These are phyloP conservation scores for Geoglossum cookeanum DNA, from an alignment of 2,329 filamentous ascomycete species.

Conservation along the genomic window DNA sequence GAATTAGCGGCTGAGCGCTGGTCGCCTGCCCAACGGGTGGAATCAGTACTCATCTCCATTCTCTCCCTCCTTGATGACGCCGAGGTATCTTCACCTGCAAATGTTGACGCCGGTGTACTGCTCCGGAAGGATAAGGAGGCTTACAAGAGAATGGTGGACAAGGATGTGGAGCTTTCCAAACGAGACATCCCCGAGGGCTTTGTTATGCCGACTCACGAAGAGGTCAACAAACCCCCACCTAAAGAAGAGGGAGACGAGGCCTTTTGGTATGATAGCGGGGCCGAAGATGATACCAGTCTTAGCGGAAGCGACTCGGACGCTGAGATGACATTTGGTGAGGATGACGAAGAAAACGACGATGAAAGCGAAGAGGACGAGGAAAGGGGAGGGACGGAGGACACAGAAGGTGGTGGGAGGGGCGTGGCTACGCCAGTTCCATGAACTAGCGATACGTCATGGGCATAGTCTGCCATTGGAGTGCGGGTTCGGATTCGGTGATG, in stretches of 20 bases:
- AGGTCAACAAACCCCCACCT: conserved; percentile 35
- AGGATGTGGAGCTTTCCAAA: conserved; percentile 55
- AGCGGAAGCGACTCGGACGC: conserved; percentile 47
- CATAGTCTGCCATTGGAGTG: background rate
- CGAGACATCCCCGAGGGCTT: conserved; percentile 63
- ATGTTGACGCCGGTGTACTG: conserved; percentile 80
- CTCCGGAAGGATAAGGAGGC: conserved; percentile 51
- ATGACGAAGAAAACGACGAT: conserved; percentile 30
- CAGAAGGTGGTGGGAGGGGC: conserved; percentile 14
- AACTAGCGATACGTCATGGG: background rate
- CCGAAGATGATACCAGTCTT: conserved; percentile 50
- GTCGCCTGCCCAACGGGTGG: conserved; percentile 84
- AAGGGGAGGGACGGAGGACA: conserved; percentile 37
- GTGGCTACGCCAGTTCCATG: background rate
- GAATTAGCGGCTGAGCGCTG: conserved; percentile 81
- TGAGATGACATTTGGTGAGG: conserved; percentile 33
- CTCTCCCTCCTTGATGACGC: conserved; percentile 84
- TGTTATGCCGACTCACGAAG: conserved; percentile 57
- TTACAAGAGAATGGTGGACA: conserved; percentile 52
- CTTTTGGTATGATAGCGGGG: conserved; percentile 56
- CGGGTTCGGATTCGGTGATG: background rate
- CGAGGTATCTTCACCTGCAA: conserved; percentile 82
- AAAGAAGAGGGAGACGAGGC: conserved; percentile 44
- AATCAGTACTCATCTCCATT: conserved; percentile 85
- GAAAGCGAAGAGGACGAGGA: conserved; percentile 33